A percentile compares a stretch with the other conserved stretches of the same genome.
Conservation (phyloP, 495 filamentous ascomycete species). For the Neurospora africana region DNA sequence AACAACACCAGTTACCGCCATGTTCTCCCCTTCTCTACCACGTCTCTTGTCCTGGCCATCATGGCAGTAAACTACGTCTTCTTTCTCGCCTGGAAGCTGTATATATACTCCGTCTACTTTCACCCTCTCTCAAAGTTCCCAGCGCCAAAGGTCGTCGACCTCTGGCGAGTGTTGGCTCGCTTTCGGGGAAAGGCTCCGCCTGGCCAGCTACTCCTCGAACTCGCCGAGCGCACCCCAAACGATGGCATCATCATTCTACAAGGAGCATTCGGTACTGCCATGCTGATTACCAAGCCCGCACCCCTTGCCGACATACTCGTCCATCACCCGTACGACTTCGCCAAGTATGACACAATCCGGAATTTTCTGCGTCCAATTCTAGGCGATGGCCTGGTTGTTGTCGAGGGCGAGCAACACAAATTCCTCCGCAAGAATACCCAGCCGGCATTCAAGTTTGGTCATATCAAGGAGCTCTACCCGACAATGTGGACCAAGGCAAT, state of each 20-base stretch:
- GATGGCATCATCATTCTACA: slow-evolving; percentile 68
- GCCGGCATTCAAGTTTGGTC: slow-evolving; percentile 78
- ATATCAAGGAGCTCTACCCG: slow-evolving; percentile 75
- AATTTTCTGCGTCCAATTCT: slow-evolving; percentile 50
- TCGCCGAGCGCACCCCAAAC: slow-evolving; percentile 47
- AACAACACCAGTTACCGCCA: neutral
- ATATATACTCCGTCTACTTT: slow-evolving; percentile 2
- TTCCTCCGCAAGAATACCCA: slow-evolving; percentile 66
- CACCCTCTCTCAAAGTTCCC: slow-evolving; percentile 5
- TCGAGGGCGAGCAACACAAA: slow-evolving; percentile 77
- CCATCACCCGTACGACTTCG: slow-evolving; percentile 65
- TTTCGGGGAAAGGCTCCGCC: slow-evolving; percentile 13
- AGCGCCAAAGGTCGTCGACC: slow-evolving; percentile 1
- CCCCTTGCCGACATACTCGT: slow-evolving; percentile 52
- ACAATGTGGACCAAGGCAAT: slow-evolving; percentile 64
- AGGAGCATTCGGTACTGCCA: slow-evolving; percentile 46
- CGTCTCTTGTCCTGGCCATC: neutral
- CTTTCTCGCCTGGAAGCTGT: neutral
- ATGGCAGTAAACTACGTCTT: neutral
- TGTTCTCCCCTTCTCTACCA: neutral
- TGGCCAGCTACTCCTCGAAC: slow-evolving; percentile 30
- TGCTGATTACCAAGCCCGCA: slow-evolving; percentile 54
- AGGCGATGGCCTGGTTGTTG: slow-evolving; percentile 65
- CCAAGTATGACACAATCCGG: slow-evolving; percentile 53
- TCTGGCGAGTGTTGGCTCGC: neutral